phyloP scores from a whole-genome alignment of 2,329 filamentous ascomycete species.

The Verticillium zaregamsianum region DNA sequence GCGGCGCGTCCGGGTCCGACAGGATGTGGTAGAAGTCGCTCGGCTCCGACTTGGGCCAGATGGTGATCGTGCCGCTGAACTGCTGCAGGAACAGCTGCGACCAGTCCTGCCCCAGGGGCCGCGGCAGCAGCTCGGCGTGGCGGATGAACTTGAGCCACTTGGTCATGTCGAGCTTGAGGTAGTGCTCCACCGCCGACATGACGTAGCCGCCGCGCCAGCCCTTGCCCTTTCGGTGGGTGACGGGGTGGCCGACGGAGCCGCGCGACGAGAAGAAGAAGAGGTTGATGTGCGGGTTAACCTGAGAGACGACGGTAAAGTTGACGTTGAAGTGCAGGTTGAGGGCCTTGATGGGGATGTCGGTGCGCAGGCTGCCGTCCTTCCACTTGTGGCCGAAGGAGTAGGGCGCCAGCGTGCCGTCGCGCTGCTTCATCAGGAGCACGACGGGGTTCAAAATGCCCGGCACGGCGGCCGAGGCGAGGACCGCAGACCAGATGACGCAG shows the following conservation, averaged over 20 bases:
- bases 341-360: slow-evolving; percentile 91
- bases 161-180: slow-evolving; percentile 91
- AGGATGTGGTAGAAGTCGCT: slow-evolving; percentile 86
- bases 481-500: slow-evolving; percentile 97
- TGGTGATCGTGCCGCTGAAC: slow-evolving; percentile 91
- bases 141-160: slow-evolving; percentile 97
- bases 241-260: slow-evolving; percentile 85
- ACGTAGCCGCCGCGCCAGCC: slow-evolving; percentile 96
- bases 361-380: slow-evolving; percentile 94
- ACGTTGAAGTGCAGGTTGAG: slow-evolving; percentile 97
- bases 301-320: slow-evolving; percentile 85
- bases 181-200: slow-evolving; percentile 87
- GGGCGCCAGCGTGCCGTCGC: slow-evolving; percentile 71
- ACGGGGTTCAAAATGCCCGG: slow-evolving; percentile 94
- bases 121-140: slow-evolving; percentile 85
- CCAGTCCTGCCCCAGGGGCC: slow-evolving; percentile 93
- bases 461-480: slow-evolving; percentile 90
- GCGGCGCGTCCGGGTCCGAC: slow-evolving; percentile 70
- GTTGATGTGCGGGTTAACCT: slow-evolving; percentile 97
- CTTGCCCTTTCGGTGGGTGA: slow-evolving; percentile 87
- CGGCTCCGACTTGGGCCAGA: slow-evolving; percentile 80
- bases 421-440: slow-evolving; percentile 85
- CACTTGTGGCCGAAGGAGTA: slow-evolving; percentile 99
- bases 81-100: slow-evolving; percentile 93
- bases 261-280: slow-evolving; percentile 98